Evolutionary conservation across 108 stramenopile genomes (phyloP), one percentile per base, ranked within the genome.

Genomic region (Stephanodiscus minutulus): DNA sequence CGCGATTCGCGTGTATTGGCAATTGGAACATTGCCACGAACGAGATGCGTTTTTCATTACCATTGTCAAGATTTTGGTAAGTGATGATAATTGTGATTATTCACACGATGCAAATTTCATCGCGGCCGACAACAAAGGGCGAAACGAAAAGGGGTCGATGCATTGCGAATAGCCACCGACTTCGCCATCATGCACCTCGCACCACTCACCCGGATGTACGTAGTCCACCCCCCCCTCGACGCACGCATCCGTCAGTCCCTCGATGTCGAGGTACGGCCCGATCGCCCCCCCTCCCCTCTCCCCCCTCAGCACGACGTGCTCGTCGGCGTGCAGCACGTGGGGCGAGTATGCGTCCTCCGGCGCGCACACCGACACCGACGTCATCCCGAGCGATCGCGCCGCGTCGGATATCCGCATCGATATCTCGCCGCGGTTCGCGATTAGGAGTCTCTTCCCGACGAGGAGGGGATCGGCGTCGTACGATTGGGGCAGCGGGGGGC

Each of bases 391-490:
- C 60, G 95, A 88, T 22, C 80, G 79, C 28, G 85, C 92, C 0
- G 97, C 97, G n/a, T 96, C 84, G 44, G 82, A 70, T 33, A 98
- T 94, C 10, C 98, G 91, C 27, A 91, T 81, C 17, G 96, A 90
- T 41, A 98, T 97, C 79, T 98, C 98, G 10, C 97, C 98, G 9
- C 98, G 90, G 82, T 98, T 98, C 55, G 96, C 95, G 21, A 96
- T 94, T 63, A 98, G 71, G 48, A 97, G 64, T 66, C 91, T 92
- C 48, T 81, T 82, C 61, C 82, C 82, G 27, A 57, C 7, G 3
- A 76, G 79, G 22, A 72, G 74, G 22, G 54, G 41, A 21, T 80
- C 74, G 61, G 70, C 57, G 0, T 49, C 52, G 74, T 55, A 76
- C 24, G 79, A 76, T 61, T 78, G 77, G 18, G 70, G 70, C 4